phyloP scores from a whole-genome alignment of 768 basidiomycete species.

The Mycena alexandri region DNA sequence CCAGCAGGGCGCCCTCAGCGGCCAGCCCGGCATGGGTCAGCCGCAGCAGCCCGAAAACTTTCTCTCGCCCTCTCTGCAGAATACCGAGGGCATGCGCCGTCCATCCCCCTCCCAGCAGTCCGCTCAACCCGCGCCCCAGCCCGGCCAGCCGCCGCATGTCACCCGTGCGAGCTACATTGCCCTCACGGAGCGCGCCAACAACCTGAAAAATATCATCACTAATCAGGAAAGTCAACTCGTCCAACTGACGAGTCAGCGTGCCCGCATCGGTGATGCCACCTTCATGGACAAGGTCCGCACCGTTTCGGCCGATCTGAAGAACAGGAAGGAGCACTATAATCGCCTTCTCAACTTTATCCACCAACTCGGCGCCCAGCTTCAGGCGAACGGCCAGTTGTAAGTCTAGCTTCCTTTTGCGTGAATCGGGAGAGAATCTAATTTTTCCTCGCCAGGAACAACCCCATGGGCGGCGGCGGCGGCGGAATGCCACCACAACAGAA shows the following conservation, averaged over 20 bases:
- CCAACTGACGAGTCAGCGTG: constrained; percentile 40
- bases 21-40: constrained; percentile 55
- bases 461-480: constrained; percentile 5
- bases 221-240: constrained; percentile 37
- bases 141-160: constrained; percentile 41
- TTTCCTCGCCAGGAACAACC: neutral
- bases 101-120: constrained; percentile 55
- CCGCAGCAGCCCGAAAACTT: constrained; percentile 59
- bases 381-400: constrained; percentile 48
- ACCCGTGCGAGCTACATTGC: constrained; percentile 30
- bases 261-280: constrained; percentile 39
- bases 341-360: constrained; percentile 51
- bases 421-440: neutral
- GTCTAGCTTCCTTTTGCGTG: constrained; percentile 25
- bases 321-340: constrained; percentile 54
- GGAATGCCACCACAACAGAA: constrained; percentile 19
- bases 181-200: constrained; percentile 41
- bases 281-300: constrained; percentile 41
- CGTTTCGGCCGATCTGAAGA: constrained; percentile 44
- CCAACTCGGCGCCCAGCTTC: constrained; percentile 40
- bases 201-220: constrained; percentile 38
- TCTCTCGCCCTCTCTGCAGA: constrained; percentile 57
- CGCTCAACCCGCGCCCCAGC: no score
- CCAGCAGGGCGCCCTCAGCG: constrained; percentile 41
- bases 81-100: constrained; percentile 60